Evolutionary conservation across 495 filamentous ascomycete genomes (phyloP).

Genomic region (Recurvomyces mirabilis): DNA sequence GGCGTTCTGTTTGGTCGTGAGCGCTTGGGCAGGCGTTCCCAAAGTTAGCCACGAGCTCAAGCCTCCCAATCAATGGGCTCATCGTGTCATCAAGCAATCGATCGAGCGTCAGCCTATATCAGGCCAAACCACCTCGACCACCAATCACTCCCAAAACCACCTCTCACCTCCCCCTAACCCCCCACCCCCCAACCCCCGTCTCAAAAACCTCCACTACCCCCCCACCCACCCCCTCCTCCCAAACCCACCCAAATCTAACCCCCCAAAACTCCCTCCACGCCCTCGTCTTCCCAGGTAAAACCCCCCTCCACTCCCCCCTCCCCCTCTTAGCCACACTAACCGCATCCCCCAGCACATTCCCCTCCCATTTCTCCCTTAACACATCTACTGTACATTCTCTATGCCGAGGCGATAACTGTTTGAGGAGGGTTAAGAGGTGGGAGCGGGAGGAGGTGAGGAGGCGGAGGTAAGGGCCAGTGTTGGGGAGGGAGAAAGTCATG

Average conservation of each 20-base stretch:
- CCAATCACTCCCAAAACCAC: conserved; percentile 21
- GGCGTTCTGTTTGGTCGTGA: no score
- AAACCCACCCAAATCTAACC: conserved; percentile 63
- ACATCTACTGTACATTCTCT: conserved; percentile 54
- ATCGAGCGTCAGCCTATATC: no score
- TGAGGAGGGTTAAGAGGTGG: conserved; percentile 54
- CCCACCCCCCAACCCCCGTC: conserved; percentile 69
- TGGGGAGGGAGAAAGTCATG: conserved; percentile 60
- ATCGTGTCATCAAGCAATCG: no score
- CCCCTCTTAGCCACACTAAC: conserved; percentile 48
- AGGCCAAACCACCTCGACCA: no score
- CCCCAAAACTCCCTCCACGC: conserved; percentile 78
- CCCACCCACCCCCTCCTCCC: conserved; percentile 66
- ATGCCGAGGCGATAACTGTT: conserved; percentile 42
- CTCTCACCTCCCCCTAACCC: conserved; percentile 41
- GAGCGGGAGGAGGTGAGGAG: conserved; percentile 54
- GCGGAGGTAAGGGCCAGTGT: conserved; percentile 60
- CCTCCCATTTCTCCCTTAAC: conserved; percentile 72
- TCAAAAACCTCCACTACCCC: conserved; percentile 78
- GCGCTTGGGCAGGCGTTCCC: no score
- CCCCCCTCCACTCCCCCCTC: conserved; percentile 56
- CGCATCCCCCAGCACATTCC: conserved; percentile 51
- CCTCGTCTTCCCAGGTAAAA: conserved; percentile 64
- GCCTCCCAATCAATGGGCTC: no score
- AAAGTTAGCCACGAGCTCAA: no score